phyloP scores from a whole-genome alignment of 495 filamentous ascomycete genomes.

The Poronia punctata region DNA sequence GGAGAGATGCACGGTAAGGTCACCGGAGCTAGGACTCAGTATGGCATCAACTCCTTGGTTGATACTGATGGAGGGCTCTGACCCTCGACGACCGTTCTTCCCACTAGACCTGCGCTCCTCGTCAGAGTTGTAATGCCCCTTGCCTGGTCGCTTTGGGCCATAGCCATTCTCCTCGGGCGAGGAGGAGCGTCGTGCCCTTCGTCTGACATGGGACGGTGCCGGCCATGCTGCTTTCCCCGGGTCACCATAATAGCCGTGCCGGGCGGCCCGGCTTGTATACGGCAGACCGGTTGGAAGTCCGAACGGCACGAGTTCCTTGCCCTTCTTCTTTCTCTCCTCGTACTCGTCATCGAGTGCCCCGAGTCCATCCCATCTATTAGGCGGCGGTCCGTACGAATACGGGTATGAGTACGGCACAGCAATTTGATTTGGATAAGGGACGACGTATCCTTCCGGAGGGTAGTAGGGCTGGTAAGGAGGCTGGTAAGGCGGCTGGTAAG shows the following conservation, averaged over 20 bases:
- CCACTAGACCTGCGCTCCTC: background rate
- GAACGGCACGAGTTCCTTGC: constrained; percentile 5
- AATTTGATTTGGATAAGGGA: too few species aligned
- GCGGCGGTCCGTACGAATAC: too few species aligned
- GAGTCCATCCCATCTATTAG: background rate
- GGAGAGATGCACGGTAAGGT: constrained; percentile 14
- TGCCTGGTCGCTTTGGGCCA: background rate
- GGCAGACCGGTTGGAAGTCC: too few species aligned
- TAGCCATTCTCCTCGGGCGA: background rate
- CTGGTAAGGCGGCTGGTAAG: too few species aligned
- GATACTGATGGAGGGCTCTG: background rate
- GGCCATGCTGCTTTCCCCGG: too few species aligned
- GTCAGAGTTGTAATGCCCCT: background rate
- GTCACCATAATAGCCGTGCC: too few species aligned
- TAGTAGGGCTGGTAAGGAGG: too few species aligned
- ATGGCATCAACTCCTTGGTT: constrained; percentile 8
- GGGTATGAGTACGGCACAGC: too few species aligned
- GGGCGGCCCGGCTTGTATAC: too few species aligned
- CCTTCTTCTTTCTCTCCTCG: constrained; percentile 5
- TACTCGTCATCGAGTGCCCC: constrained; percentile 1
- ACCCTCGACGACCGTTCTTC: background rate
- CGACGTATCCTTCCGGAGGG: too few species aligned
- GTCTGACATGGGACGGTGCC: too few species aligned
- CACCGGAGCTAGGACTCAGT: constrained; percentile 3
- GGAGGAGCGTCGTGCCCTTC: background rate